A percentile compares a stretch with the other conserved stretches of the same genome.
These are phyloP conservation scores for Aegilops bicornis DNA, from an alignment of 176 grass and related monocot genomes.

Conservation along the genomic window DNA sequence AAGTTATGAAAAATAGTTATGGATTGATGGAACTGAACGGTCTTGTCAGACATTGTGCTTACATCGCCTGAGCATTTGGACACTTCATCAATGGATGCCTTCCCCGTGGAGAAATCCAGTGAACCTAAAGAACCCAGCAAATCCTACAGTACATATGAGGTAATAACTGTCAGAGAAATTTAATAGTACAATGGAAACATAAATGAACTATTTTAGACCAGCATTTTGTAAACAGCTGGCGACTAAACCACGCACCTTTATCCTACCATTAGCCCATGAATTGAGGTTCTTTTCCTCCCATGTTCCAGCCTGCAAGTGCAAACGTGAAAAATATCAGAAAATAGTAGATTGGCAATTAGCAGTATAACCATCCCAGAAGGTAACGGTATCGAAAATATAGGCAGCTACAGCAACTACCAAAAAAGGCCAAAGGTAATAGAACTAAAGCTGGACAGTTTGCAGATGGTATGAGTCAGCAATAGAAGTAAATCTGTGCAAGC, in stretches of 20 bases:
- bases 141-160: conserved; percentile 41
- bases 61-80: conserved; percentile 92
- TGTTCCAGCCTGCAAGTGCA: conserved; percentile 92
- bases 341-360: background rate
- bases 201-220: background rate
- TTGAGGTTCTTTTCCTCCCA: conserved; percentile 98
- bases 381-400: background rate
- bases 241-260: conserved; percentile 58
- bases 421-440: too few species aligned
- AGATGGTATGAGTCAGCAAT: background rate
- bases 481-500: background rate
- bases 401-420: background rate
- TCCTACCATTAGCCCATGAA: conserved; percentile 85
- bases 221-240: background rate
- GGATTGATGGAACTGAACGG: background rate
- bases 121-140: conserved; percentile 68
- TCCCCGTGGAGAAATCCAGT: conserved; percentile 72
- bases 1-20: background rate
- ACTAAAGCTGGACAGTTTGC: background rate
- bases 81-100: conserved; percentile 80
- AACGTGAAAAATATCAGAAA: background rate
- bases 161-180: background rate
- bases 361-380: background rate
- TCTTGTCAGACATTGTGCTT: conserved; percentile 29
- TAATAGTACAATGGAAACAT: background rate